Percentiles rank a stretch among this genome's conserved stretches.
These are phyloP conservation scores for Penicillium hesseltinei DNA, from an alignment of 2,329 filamentous ascomycete genomes.

Conservation along the genomic window DNA sequence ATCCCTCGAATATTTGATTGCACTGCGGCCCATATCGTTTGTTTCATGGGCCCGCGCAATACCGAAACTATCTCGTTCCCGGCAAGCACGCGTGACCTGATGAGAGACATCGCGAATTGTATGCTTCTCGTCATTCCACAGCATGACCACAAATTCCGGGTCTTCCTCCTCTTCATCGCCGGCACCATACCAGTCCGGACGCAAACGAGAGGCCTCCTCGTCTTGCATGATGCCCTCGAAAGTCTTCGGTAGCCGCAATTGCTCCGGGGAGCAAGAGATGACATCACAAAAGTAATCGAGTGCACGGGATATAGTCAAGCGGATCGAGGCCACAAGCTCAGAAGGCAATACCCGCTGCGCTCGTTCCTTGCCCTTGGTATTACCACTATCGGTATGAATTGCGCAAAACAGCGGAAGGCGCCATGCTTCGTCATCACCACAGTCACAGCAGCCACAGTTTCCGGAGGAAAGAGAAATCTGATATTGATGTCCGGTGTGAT, in stretches of 20 bases:
- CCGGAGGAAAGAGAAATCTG: slow-evolving; percentile 83
- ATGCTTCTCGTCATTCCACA: slow-evolving; percentile 99
- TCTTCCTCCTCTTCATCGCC: slow-evolving; percentile 62
- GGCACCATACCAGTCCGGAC: slow-evolving; percentile 68
- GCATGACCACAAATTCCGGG: slow-evolving; percentile 75
- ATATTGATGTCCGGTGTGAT: slow-evolving; percentile 90
- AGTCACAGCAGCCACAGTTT: slow-evolving; percentile 96
- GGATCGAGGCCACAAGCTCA: slow-evolving; percentile 73
- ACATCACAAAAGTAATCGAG: slow-evolving; percentile 98
- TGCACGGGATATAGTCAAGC: slow-evolving; percentile 78
- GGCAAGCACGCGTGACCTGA: slow-evolving; percentile 87
- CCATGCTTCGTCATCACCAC: slow-evolving; percentile 95
- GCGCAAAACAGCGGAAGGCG: slow-evolving; percentile 77
- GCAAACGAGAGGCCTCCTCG: slow-evolving; percentile 74
- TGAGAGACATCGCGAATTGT: slow-evolving; percentile 87
- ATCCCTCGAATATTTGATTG: slow-evolving; percentile 73
- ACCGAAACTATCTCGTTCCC: slow-evolving; percentile 67
- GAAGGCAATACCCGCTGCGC: slow-evolving; percentile 69
- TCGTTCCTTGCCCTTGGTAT: slow-evolving; percentile 49
- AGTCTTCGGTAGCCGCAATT: slow-evolving; percentile 82
- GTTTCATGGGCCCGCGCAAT: slow-evolving; percentile 78
- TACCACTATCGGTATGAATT: slow-evolving; percentile 72
- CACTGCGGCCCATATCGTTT: slow-evolving; percentile 80
- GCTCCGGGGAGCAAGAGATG: slow-evolving; percentile 95
- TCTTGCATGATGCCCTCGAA: slow-evolving; percentile 76